Percentiles rank a stretch among this genome's conserved stretches.
Conservation (phyloP, 73 alveolate genomes). For the Durusdinium trenchii region DNA sequence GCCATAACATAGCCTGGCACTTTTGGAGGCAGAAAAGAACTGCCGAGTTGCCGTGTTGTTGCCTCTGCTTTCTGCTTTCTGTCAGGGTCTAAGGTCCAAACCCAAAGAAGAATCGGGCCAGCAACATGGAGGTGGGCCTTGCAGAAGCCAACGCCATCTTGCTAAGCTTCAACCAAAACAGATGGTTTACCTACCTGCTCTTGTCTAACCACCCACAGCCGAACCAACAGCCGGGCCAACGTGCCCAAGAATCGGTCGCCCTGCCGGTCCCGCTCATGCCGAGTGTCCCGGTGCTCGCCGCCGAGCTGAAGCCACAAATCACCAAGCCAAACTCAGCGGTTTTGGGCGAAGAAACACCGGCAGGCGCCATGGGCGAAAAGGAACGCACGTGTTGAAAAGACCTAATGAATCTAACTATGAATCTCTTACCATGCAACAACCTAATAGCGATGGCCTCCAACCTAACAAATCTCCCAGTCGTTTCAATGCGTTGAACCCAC, state of each 20-base stretch:
- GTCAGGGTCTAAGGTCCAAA: neutral
- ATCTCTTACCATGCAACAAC: no score
- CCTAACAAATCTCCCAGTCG: no score
- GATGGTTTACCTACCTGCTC: neutral
- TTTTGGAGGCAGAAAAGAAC: neutral
- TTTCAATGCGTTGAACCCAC: no score
- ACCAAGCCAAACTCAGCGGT: constrained; percentile 73
- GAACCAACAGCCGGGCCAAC: neutral
- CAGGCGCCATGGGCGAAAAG: no score
- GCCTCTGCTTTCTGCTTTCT: neutral
- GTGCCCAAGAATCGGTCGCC: neutral
- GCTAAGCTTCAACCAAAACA: no score
- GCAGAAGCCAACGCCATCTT: neutral
- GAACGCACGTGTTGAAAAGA: no score
- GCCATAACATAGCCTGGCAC: constrained; percentile 81
- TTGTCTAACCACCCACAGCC: neutral
- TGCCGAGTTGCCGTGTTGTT: neutral
- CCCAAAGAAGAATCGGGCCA: constrained; percentile 89
- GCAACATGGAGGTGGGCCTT: constrained; percentile 71
- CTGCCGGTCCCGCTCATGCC: neutral
- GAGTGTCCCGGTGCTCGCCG: constrained; percentile 66
- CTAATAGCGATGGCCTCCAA: neutral
- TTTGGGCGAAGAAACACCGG: no score
- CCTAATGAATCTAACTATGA: no score
- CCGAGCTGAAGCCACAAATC: constrained; percentile 76